phyloP scores from a whole-genome alignment of 2,329 filamentous ascomycete species.

The Pestalotiopsis sp. region DNA sequence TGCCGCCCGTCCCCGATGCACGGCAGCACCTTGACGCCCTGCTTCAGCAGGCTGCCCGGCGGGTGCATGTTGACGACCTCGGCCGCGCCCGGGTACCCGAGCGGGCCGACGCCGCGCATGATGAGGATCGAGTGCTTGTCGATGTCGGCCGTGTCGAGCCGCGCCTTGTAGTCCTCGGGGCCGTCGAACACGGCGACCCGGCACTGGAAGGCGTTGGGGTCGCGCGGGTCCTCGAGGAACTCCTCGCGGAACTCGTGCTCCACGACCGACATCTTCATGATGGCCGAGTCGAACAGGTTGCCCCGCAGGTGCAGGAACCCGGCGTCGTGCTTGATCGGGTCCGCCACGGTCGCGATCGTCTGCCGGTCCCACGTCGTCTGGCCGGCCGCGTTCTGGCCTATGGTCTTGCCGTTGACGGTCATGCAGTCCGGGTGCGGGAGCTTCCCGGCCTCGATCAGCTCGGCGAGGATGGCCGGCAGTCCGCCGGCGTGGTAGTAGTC shows the following conservation, averaged over 20 bases:
- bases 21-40: slow-evolving; percentile 48
- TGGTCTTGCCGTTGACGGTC: slow-evolving; percentile 49
- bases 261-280: slow-evolving; percentile 57
- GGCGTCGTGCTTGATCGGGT: slow-evolving; percentile 51
- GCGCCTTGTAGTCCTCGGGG: slow-evolving; percentile 49
- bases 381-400: slow-evolving; percentile 45
- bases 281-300: slow-evolving; percentile 52
- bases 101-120: slow-evolving; percentile 51
- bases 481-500: slow-evolving; percentile 58
- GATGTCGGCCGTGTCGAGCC: slow-evolving; percentile 45
- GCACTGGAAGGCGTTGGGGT: slow-evolving; percentile 51
- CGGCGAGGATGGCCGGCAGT: slow-evolving; percentile 55
- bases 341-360: slow-evolving; percentile 46
- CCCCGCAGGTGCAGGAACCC: slow-evolving; percentile 54
- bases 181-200: slow-evolving; percentile 53
- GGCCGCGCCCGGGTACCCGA: slow-evolving; percentile 53
- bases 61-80: slow-evolving; percentile 51
- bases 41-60: slow-evolving; percentile 30
- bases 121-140: slow-evolving; percentile 47
- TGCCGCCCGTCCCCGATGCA: slow-evolving; percentile 59
- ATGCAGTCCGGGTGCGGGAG: slow-evolving; percentile 43
- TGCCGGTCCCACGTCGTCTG: slow-evolving; percentile 52
- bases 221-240: slow-evolving; percentile 47
- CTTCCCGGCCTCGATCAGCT: slow-evolving; percentile 51
- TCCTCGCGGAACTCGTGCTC: slow-evolving; percentile 45